A percentile compares a stretch with the other conserved stretches of the same genome.
These are phyloP conservation scores for Eucalyptus coolabah DNA, from an alignment of 345 rosid genomes.

Conservation along the genomic window DNA sequence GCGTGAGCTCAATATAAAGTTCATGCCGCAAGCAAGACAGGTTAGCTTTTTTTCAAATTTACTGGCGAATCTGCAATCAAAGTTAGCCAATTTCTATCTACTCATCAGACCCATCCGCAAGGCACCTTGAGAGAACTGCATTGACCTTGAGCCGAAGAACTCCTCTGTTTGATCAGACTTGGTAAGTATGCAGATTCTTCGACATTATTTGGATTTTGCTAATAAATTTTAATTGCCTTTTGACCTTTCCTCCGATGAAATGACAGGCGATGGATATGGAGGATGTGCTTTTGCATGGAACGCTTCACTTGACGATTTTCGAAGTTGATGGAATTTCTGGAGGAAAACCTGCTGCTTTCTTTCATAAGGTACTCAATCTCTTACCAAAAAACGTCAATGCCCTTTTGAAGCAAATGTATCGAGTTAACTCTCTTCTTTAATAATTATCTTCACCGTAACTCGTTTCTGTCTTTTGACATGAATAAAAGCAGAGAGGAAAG, in stretches of 20 bases:
- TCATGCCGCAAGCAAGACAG: neutral
- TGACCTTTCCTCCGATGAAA: neutral
- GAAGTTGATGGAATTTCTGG: conserved; percentile 13
- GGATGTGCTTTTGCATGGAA: conserved; percentile 28
- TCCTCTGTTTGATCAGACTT: neutral
- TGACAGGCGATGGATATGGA: conserved; percentile 1
- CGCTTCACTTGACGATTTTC: conserved; percentile 27
- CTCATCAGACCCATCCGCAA: neutral
- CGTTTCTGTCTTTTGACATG: neutral
- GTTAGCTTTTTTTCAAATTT: neutral
- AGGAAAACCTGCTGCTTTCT: conserved; percentile 5
- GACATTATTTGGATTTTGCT: neutral
- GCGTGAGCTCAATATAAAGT: neutral
- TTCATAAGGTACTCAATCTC: conserved; percentile 16
- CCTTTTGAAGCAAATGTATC: neutral
- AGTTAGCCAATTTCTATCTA: neutral
- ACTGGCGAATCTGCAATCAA: neutral
- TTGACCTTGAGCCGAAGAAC: neutral
- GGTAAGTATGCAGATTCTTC: neutral
- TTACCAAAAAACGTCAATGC: neutral
- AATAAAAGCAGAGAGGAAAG: neutral
- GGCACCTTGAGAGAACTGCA: neutral
- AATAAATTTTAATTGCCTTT: neutral
- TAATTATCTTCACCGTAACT: neutral
- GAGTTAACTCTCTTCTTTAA: neutral